phyloP scores from a whole-genome alignment of 129 eudicot species.

The Scalesia atractyloides region DNA sequence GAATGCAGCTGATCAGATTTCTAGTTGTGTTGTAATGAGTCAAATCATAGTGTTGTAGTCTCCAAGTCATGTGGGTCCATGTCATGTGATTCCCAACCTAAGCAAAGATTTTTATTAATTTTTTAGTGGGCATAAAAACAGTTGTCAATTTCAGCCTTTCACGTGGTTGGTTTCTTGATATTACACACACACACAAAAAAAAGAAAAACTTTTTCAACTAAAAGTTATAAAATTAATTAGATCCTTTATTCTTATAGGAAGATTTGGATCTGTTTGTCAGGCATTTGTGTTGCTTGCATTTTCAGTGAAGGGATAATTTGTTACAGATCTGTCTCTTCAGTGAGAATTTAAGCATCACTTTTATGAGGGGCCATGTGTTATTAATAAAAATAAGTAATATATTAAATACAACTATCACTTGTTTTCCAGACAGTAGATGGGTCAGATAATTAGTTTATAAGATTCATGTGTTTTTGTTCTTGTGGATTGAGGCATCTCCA shows the following conservation, averaged over 20 bases:
- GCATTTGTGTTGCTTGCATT: background rate
- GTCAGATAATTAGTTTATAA: background rate
- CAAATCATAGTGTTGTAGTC: constrained; percentile 32
- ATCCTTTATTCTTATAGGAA: background rate
- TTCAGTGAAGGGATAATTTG: background rate
- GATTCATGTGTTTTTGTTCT: background rate
- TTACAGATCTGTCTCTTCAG: too few relatives aligned
- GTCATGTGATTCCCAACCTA: constrained; percentile 43
- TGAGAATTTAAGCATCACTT: too few relatives aligned
- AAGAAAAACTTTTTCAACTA: background rate
- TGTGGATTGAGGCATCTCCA: background rate
- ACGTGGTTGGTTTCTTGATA: constrained; percentile 37
- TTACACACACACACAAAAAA: constrained; percentile 32
- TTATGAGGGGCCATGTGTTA: background rate
- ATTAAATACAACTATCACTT: background rate
- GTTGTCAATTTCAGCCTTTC: constrained; percentile 41
- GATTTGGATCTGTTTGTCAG: constrained; percentile 2
- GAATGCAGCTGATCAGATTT: constrained; percentile 31
- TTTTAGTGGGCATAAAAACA: constrained; percentile 29
- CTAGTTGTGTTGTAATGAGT: constrained; percentile 22
- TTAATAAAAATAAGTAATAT: background rate
- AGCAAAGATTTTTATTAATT: constrained; percentile 24
- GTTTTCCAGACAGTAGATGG: background rate
- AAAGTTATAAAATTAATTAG: background rate
- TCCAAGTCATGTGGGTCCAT: constrained; percentile 35